phyloP scores from a whole-genome alignment of 192 early-diverging fungal genomes.

The Mortierella alpina region DNA sequence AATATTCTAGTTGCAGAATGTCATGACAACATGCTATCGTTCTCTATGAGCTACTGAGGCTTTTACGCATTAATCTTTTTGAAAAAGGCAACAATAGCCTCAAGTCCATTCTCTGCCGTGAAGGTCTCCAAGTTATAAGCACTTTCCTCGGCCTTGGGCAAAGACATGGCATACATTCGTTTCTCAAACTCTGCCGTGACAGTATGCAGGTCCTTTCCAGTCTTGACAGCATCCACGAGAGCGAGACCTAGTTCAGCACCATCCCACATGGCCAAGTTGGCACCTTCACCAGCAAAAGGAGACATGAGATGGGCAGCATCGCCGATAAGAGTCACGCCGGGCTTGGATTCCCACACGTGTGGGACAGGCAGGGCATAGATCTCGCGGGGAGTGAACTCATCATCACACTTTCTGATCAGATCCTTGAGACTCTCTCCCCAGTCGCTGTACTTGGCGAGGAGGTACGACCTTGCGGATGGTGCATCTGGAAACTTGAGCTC shows the following conservation, averaged over 20 bases:
- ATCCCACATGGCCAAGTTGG: constrained; percentile 55
- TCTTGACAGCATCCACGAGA: constrained; percentile 26
- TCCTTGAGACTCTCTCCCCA: constrained; percentile 24
- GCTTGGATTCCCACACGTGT: constrained; percentile 36
- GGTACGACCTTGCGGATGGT: constrained; percentile 6
- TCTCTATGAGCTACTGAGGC: too few species aligned
- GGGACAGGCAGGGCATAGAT: constrained; percentile 56
- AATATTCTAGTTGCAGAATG: too few species aligned
- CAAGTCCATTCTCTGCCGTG: too few species aligned
- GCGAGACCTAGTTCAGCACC: constrained; percentile 42
- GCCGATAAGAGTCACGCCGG: constrained; percentile 57
- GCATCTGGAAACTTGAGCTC: constrained; percentile 28
- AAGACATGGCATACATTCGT: constrained; percentile 26
- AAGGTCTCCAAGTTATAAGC: constrained; percentile 6
- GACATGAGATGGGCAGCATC: constrained; percentile 65
- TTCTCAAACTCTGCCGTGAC: constrained; percentile 28
- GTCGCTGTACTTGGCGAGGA: constrained; percentile 32
- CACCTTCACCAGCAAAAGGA: constrained; percentile 64
- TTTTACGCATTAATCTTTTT: too few species aligned
- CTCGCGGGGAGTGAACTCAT: constrained; percentile 16
- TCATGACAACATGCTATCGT: too few species aligned
- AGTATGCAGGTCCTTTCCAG: constrained; percentile 13
- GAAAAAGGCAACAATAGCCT: too few species aligned
- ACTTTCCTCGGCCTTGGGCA: constrained; percentile 18
- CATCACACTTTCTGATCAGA: constrained; percentile 18